Evolutionary conservation across 2,329 filamentous ascomycete species (phyloP).

Genomic region (Fusarium sp.): DNA sequence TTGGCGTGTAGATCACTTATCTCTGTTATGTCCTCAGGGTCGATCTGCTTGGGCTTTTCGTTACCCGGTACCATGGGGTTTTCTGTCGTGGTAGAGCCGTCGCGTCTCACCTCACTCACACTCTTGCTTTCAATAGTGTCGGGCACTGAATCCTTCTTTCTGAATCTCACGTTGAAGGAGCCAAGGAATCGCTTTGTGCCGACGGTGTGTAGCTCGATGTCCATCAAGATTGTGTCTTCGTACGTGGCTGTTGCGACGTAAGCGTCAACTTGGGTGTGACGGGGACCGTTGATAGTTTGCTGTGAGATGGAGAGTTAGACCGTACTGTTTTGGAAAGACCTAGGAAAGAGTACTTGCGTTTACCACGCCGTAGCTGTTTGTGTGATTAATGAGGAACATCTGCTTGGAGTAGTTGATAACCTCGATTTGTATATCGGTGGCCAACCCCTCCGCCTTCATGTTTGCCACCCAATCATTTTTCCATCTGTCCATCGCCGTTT

Average conservation of each 20-base stretch:
- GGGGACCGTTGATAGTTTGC: slow-evolving; percentile 46
- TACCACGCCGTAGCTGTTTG: slow-evolving; percentile 24
- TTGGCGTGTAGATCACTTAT: neutral
- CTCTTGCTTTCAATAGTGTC: neutral
- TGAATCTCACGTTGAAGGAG: slow-evolving; percentile 13
- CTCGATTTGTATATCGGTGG: neutral
- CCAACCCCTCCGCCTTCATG: neutral
- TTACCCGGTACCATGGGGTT: neutral
- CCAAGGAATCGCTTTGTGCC: slow-evolving; percentile 45
- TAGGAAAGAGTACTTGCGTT: slow-evolving; percentile 33
- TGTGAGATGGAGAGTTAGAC: slow-evolving; percentile 19
- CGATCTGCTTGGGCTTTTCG: neutral
- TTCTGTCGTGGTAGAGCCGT: neutral
- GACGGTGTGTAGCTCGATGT: slow-evolving; percentile 42
- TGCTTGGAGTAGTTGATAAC: neutral
- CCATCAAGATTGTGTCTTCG: slow-evolving; percentile 9
- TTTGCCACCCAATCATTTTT: neutral
- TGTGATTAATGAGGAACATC: neutral
- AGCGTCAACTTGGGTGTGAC: slow-evolving; percentile 46
- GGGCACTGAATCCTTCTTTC: neutral
- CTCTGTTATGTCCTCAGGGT: neutral
- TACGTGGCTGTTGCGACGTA: slow-evolving; percentile 20
- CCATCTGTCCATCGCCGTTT: slow-evolving; percentile 8
- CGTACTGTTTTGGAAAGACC: neutral
- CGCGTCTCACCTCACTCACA: neutral